Percentiles rank a stretch among this genome's conserved stretches.
These are phyloP conservation scores for Craterostigma plantagineum DNA, from an alignment of 257 asterid species.

Conservation along the genomic window DNA sequence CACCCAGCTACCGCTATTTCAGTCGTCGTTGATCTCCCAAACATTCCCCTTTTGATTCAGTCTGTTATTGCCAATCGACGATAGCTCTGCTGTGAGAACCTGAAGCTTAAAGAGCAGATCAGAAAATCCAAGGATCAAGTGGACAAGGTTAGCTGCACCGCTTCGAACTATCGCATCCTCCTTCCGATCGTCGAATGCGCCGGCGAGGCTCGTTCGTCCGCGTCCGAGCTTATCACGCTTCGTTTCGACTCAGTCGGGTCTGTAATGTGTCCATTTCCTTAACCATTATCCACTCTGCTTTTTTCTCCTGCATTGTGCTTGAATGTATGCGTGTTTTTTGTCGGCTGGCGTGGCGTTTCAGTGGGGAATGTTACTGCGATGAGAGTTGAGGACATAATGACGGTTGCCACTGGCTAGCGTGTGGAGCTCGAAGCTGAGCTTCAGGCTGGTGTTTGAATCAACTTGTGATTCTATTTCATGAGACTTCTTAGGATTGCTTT, in stretches of 20 bases:
- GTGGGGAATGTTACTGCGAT: slow-evolving; percentile 19
- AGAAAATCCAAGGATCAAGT: no score
- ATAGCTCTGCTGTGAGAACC: no score
- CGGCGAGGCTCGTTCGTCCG: slow-evolving; percentile 12
- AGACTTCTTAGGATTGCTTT: background rate
- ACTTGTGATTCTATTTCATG: background rate
- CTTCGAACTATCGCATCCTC: slow-evolving; percentile 16
- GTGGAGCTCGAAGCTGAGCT: slow-evolving; percentile 41
- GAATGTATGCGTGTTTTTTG: background rate
- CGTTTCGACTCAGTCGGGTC: slow-evolving; percentile 21
- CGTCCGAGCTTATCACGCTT: slow-evolving; percentile 14
- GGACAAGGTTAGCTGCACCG: slow-evolving; percentile 22
- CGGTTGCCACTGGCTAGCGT: slow-evolving; percentile 56
- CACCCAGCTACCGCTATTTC: no score
- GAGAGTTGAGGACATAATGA: slow-evolving; percentile 34
- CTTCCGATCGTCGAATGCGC: slow-evolving; percentile 9
- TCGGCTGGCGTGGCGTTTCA: background rate
- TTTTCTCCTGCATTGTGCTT: background rate
- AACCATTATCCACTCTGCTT: background rate
- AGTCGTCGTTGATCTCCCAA: no score
- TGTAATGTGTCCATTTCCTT: slow-evolving; percentile 8
- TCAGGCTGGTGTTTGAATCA: background rate
- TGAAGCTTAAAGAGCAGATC: no score
- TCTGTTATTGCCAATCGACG: no score
- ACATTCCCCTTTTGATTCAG: no score